Percentiles rank a stretch among this genome's conserved stretches.
Conservation (phyloP, 345 rosid species). For the Laguncularia racemosa region DNA sequence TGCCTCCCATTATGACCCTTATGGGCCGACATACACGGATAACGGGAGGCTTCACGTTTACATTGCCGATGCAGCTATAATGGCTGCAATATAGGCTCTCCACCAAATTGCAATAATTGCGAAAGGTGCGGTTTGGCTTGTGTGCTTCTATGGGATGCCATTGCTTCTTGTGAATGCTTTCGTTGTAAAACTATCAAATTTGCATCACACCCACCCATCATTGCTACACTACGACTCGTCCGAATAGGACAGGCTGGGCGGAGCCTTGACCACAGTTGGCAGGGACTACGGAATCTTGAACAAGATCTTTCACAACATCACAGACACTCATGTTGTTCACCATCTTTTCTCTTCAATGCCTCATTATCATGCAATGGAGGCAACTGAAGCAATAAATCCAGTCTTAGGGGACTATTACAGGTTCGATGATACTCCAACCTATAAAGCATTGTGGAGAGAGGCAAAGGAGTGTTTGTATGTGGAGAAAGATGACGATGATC, state of each 20-base stretch:
- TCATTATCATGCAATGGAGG: constrained; percentile 30
- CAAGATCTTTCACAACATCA: constrained; percentile 26
- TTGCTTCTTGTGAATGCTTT: constrained; percentile 19
- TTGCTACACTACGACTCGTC: constrained; percentile 23
- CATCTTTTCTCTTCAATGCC: constrained; percentile 27
- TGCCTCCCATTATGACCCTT: constrained; percentile 23
- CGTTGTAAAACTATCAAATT: constrained; percentile 18
- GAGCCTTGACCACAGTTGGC: constrained; percentile 25
- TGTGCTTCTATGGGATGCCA: constrained; percentile 19
- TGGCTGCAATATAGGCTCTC: constrained; percentile 15
- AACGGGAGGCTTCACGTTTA: constrained; percentile 13
- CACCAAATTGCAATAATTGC: constrained; percentile 10
- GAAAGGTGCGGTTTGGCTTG: constrained; percentile 17
- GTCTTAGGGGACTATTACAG: constrained; percentile 23
- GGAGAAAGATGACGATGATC: constrained; percentile 12
- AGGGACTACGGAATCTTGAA: constrained; percentile 28
- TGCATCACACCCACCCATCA: constrained; percentile 27
- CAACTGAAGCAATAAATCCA: constrained; percentile 16
- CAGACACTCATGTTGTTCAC: constrained; percentile 29
- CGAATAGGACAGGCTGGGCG: constrained; percentile 29
- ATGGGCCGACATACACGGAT: constrained; percentile 17
- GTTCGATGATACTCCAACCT: constrained; percentile 16
- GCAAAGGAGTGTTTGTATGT: constrained; percentile 23
- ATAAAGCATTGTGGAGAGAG: constrained; percentile 26
- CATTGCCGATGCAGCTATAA: constrained; percentile 18